Base-by-base conservation (phyloP, 441 rosid genomes). In the Dalechampia spathulata region DNA sequence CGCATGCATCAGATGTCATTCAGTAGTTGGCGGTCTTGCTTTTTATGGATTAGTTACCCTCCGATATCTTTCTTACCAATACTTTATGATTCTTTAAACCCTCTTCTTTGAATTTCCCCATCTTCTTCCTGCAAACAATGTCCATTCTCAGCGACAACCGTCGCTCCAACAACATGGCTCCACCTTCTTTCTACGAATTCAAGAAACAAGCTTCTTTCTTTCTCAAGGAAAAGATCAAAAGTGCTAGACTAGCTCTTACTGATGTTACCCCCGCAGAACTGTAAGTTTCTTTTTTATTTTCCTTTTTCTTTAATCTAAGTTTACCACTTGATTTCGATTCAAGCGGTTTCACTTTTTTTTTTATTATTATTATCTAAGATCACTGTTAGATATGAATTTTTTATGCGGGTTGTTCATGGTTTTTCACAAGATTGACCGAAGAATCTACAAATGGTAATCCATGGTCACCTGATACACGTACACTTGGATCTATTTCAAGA, bases 171-270 rank as follows among this genome's bases (percentile, higher is more conserved):
- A 65, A 58, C 76, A 76, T 73, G 85, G 74, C 67, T 60, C 57
- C 80, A 25, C 72, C 86, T 36, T 74, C 79, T 21, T 85, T 90
- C 60, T 85, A 66, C 64, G 90, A 85, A 28, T 60, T 90, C 64
- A 90, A 74, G 82, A 87, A 81, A 44, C 95, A 87, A 66, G 92
- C 96, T 43, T 90, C 96, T 7, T 90, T 90, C 66, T 90, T 90
- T 72, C 58, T 90, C 74, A 87, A 80, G 73, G 96, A 87, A 65
- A 90, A 87, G 84, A 79, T 90, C 66, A 87, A 82, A 75, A 85
- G 84, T 45, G 98, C 96, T 22, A 76, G 96, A 26, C 74, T 90
- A 49, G 94, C 82, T 66, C 83, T 90, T 66, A 90, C 98, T 8
- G 95, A 90, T 57, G 96, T 85, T 16, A 85, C 98, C 17, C 89